These are phyloP conservation scores for Lagenidium giganteum DNA, from an alignment of 352 stramenopile genomes.

Conservation along the genomic window DNA sequence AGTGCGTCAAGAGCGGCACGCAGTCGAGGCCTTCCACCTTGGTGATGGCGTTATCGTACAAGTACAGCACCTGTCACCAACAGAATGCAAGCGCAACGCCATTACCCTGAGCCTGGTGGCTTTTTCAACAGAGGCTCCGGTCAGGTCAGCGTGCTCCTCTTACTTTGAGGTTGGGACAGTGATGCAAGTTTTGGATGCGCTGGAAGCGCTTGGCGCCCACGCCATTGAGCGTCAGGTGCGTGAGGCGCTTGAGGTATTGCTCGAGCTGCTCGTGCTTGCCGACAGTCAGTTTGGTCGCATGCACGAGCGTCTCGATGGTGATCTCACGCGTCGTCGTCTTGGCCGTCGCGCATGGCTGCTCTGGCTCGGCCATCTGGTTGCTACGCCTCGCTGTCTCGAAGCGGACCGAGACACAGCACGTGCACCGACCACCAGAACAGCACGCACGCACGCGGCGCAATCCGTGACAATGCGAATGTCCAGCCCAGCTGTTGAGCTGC, in stretches of 20 bases:
- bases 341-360: constrained; percentile 5
- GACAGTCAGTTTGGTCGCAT: constrained; percentile 60
- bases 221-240: constrained; percentile 60
- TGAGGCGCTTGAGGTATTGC: constrained; percentile 72
- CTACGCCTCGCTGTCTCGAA: too few relatives aligned
- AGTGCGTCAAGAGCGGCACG: constrained; percentile 48
- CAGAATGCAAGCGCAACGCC: too few relatives aligned
- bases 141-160: too few relatives aligned
- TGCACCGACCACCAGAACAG: too few relatives aligned
- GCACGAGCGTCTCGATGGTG: constrained; percentile 49
- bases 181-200: constrained; percentile 53
- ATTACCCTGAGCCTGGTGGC: constrained; percentile 5
- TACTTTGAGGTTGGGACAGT: constrained; percentile 61
- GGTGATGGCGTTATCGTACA: constrained; percentile 74
- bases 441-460: too few relatives aligned
- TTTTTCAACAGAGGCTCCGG: background rate
- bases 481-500: too few relatives aligned
- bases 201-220: constrained; percentile 36
- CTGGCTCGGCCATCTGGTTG: too few relatives aligned
- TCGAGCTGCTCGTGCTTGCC: constrained; percentile 56
- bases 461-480: too few relatives aligned
- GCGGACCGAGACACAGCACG: too few relatives aligned
- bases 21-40: constrained; percentile 45
- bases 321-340: too few relatives aligned
- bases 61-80: constrained; percentile 49